Evolutionary conservation across 495 filamentous ascomycete genomes (phyloP).

Genomic region (Saxophila tyrrhenica): DNA sequence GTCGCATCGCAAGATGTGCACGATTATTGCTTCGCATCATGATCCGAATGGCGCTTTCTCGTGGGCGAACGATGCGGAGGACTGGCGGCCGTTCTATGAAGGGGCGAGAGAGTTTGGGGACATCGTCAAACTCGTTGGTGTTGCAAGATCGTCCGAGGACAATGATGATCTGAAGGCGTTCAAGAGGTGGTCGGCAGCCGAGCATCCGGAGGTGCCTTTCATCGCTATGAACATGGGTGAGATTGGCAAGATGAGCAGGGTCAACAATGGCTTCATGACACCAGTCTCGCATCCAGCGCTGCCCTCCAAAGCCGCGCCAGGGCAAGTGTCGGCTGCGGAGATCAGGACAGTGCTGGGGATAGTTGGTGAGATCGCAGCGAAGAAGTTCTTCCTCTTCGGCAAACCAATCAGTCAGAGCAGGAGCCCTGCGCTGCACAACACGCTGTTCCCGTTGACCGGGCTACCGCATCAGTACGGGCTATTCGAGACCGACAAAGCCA

Average conservation of each 20-base stretch:
- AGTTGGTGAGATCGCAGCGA: slow-evolving; percentile 66
- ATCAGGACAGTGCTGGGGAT: slow-evolving; percentile 67
- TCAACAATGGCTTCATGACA: slow-evolving; percentile 87
- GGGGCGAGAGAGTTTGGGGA: slow-evolving; percentile 77
- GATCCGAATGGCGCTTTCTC: slow-evolving; percentile 68
- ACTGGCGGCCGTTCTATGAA: slow-evolving; percentile 81
- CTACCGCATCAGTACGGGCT: slow-evolving; percentile 80
- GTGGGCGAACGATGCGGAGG: slow-evolving; percentile 66
- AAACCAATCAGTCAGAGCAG: slow-evolving; percentile 68
- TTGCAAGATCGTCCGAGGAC: slow-evolving; percentile 64
- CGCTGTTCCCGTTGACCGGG: slow-evolving; percentile 64
- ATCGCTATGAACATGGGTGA: slow-evolving; percentile 97
- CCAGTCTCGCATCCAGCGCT: slow-evolving; percentile 85
- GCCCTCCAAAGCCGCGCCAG: slow-evolving; percentile 86
- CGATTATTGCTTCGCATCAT: slow-evolving; percentile 91
- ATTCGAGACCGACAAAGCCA: slow-evolving; percentile 59
- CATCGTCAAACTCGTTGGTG: slow-evolving; percentile 86
- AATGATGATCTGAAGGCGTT: slow-evolving; percentile 80
- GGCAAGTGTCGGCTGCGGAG: slow-evolving; percentile 84
- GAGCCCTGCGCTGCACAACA: slow-evolving; percentile 83
- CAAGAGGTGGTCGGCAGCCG: slow-evolving; percentile 58
- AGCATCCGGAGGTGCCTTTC: slow-evolving; percentile 58
- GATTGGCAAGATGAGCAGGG: slow-evolving; percentile 74
- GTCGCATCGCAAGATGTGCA: slow-evolving; percentile 43
- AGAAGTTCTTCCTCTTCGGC: slow-evolving; percentile 78